Evolutionary conservation across 1,284 basidiomycete genomes (phyloP).

Genomic region (Ceraceosorus bombacis): DNA sequence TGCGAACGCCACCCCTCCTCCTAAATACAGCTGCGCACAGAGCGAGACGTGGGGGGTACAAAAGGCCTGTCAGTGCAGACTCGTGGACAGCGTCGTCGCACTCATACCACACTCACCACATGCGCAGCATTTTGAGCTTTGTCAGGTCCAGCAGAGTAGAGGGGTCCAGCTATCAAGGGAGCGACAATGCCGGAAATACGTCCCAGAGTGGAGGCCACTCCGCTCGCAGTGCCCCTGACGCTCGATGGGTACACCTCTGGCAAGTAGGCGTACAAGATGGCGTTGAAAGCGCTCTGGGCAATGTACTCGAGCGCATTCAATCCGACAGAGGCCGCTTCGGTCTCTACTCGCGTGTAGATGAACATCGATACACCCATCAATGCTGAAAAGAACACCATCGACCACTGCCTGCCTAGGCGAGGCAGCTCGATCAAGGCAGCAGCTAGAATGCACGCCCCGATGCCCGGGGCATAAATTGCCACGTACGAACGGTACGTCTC

Average conservation of each 20-base stretch:
- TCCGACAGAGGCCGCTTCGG: slow-evolving; percentile 16
- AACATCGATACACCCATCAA: slow-evolving; percentile 50
- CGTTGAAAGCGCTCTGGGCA: slow-evolving; percentile 49
- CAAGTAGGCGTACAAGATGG: slow-evolving; percentile 50
- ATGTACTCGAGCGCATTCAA: slow-evolving; percentile 47
- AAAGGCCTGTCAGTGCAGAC: not conserved
- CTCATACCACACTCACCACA: not conserved
- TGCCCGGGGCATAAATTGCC: slow-evolving; percentile 46
- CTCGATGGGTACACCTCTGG: slow-evolving; percentile 50
- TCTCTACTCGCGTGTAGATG: slow-evolving; percentile 48
- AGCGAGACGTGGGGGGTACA: too few species aligned
- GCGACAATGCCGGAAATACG: slow-evolving; percentile 48
- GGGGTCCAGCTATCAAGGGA: slow-evolving; percentile 47
- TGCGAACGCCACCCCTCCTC: slow-evolving; percentile 14
- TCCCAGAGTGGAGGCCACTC: slow-evolving; percentile 48
- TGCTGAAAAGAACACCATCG: slow-evolving; percentile 48
- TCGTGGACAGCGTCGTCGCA: not conserved
- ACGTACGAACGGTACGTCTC: slow-evolving; percentile 49
- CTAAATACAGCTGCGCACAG: not conserved
- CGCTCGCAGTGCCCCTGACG: slow-evolving; percentile 49
- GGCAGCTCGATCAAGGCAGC: slow-evolving; percentile 49
- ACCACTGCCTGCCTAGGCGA: slow-evolving; percentile 49
- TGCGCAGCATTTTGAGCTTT: slow-evolving; percentile 23
- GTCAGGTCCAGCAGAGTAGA: slow-evolving; percentile 59
- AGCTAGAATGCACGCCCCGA: slow-evolving; percentile 41